Conservation (phyloP, 169 alveolate genomes). For the Babesia ovata region DNA sequence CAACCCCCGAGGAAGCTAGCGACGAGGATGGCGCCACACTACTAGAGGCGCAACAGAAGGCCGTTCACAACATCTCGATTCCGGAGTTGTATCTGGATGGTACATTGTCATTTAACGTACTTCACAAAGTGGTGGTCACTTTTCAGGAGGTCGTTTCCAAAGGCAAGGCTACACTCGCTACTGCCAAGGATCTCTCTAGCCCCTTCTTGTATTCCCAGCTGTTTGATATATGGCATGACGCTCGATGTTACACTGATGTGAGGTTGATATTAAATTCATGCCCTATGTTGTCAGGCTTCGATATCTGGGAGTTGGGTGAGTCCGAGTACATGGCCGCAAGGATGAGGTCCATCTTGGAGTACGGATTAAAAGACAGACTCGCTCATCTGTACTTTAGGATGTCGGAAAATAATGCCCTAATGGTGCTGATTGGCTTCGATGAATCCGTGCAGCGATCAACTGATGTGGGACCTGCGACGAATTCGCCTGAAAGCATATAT, state of each 20-base stretch:
- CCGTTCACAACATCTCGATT: background rate
- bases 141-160: conserved; percentile 4
- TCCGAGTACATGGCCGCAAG: conserved; percentile 12
- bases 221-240: conserved; percentile 1
- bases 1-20: background rate
- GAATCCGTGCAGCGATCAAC: conserved; percentile 20
- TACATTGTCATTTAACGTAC: background rate
- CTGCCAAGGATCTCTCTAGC: conserved; percentile 10
- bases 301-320: conserved; percentile 15
- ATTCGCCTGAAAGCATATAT: background rate
- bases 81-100: conserved; percentile 22
- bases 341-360: conserved; percentile 7
- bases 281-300: background rate
- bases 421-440: conserved; percentile 19
- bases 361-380: conserved; percentile 31
- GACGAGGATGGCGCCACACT: background rate
- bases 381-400: conserved; percentile 7
- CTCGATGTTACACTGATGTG: conserved; percentile 15
- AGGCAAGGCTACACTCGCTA: conserved; percentile 4
- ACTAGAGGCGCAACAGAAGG: background rate
- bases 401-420: background rate
- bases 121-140: background rate
- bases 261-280: background rate
- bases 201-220: conserved; percentile 29
- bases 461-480: conserved; percentile 36